Evolutionary conservation across 2,329 filamentous ascomycete genomes (phyloP).

Genomic region (Davidsoniella australis): DNA sequence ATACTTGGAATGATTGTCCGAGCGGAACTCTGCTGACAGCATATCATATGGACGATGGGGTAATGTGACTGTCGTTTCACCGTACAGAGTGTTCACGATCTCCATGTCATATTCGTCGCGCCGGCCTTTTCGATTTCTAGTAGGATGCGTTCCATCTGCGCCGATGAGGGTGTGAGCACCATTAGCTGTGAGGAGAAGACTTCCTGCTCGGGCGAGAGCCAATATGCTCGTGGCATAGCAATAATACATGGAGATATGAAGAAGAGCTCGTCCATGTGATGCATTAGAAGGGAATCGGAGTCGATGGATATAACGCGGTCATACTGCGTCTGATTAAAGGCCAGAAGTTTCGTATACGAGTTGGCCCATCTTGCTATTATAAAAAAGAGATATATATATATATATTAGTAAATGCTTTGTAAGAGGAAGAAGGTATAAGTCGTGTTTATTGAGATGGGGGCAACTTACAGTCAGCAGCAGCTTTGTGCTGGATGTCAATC

Average conservation of each 20-base stretch:
- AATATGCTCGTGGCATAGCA: slow-evolving; percentile 56
- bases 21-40: slow-evolving; percentile 43
- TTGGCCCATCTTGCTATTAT: slow-evolving; percentile 35
- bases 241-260: slow-evolving; percentile 40
- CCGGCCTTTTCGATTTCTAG: slow-evolving; percentile 15
- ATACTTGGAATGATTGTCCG: slow-evolving; percentile 28
- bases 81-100: slow-evolving; percentile 45
- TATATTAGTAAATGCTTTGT: background rate
- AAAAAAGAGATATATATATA: no score
- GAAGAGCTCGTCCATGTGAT: slow-evolving; percentile 52
- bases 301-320: slow-evolving; percentile 31
- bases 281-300: slow-evolving; percentile 43
- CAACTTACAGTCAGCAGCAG: slow-evolving; percentile 19
- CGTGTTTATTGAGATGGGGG: background rate
- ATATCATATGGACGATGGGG: slow-evolving; percentile 47
- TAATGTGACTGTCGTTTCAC: slow-evolving; percentile 39
- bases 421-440: background rate
- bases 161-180: slow-evolving; percentile 39
- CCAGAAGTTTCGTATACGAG: slow-evolving; percentile 49
- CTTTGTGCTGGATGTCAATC: slow-evolving; percentile 22
- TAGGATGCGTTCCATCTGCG: slow-evolving; percentile 27
- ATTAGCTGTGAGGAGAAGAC: slow-evolving; percentile 46
- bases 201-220: slow-evolving; percentile 35
- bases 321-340: slow-evolving; percentile 49
- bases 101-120: slow-evolving; percentile 45